Percentiles rank a stretch among this genome's conserved stretches.
These are phyloP conservation scores for Podaxis carcinomalis DNA, from an alignment of 768 basidiomycete species.

Conservation along the genomic window DNA sequence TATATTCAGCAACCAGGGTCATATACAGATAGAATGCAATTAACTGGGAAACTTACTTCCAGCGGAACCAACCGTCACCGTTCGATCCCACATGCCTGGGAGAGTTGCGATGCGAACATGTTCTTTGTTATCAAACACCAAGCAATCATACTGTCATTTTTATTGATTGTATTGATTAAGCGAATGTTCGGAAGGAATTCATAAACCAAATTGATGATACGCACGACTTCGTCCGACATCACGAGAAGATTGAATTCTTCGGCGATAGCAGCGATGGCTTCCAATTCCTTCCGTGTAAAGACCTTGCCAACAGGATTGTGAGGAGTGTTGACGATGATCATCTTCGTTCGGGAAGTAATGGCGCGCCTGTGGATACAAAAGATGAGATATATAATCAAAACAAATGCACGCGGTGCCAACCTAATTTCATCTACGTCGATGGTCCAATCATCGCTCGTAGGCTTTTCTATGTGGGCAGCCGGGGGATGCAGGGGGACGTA, in stretches of 20 bases:
- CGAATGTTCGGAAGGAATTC: not conserved
- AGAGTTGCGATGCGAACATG: slow-evolving; percentile 90
- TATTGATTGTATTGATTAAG: slow-evolving; percentile 1
- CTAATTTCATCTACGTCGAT: slow-evolving; percentile 87
- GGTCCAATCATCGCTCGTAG: slow-evolving; percentile 77
- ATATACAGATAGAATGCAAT: not conserved
- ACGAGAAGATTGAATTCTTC: slow-evolving; percentile 91
- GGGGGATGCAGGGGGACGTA: slow-evolving; percentile 96
- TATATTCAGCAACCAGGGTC: not conserved
- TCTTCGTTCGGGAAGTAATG: slow-evolving; percentile 86
- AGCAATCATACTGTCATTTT: slow-evolving; percentile 76
- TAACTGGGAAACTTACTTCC: slow-evolving; percentile 58
- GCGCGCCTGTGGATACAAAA: slow-evolving; percentile 47
- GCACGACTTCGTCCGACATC: slow-evolving; percentile 94
- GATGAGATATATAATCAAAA: not conserved
- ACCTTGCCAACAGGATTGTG: slow-evolving; percentile 99
- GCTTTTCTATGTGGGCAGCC: slow-evolving; percentile 35
- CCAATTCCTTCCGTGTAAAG: slow-evolving; percentile 79
- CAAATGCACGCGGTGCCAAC: slow-evolving; percentile 29
- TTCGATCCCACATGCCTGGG: slow-evolving; percentile 99
- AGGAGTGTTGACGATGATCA: slow-evolving; percentile 94
- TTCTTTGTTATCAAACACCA: slow-evolving; percentile 83
- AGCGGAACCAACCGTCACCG: slow-evolving; percentile 93
- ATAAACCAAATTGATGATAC: slow-evolving; percentile 22
- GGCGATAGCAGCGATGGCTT: slow-evolving; percentile 80